Evolutionary conservation across 495 filamentous ascomycete species (phyloP), one percentile per base, ranked within the genome.

Genomic region (Gamarada debralockiae): DNA sequence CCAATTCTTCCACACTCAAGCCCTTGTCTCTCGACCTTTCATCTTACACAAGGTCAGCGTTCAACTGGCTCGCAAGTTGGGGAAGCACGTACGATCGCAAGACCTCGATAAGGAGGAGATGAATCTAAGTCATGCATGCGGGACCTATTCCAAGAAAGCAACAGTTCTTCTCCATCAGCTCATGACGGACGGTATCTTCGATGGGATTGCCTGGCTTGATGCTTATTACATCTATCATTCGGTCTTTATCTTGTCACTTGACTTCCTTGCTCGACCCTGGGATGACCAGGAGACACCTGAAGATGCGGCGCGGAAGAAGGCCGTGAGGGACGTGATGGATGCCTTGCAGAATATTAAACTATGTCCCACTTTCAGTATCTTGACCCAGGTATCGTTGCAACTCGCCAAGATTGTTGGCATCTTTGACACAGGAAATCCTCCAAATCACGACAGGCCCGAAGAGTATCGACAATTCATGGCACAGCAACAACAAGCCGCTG

Each of bases 11-110:
- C 60, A 71, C 34, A 51, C 49, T 2, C 56, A 64, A 31, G 54
- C 48, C 14, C 62, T 71, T 15, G 49, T 65, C 0, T 61, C 68
- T 0, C 58, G 68, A 2, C 61, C 66, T 12, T 71, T 66, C 50
- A 57, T 67, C 7, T 52, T 69, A 15, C 53, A 48, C 3, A 62
- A 61, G 40, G 54, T 56, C 6, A 51, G 55, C 3, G 59, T 58
- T 1, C 59, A 58, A 20, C 33, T 62, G 23, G 55, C 59, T 12
- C 59, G 55, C 9, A 50, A 55, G 43, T 17, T 58, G 1, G 59
- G 55, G 2, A 46, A 49, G 25, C 55, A 62, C 50, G 59, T 58
- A 2, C 51, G 51, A 22, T 58, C 55, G 0, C 55, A 58, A 42
- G 59, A 62, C 44, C 56, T 59, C 5, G 56, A 62, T 15, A 48